Evolutionary conservation across 2,329 filamentous ascomycete species (phyloP), one percentile per base, ranked within the genome.

Genomic region (Ceratocystis lukuohia): DNA sequence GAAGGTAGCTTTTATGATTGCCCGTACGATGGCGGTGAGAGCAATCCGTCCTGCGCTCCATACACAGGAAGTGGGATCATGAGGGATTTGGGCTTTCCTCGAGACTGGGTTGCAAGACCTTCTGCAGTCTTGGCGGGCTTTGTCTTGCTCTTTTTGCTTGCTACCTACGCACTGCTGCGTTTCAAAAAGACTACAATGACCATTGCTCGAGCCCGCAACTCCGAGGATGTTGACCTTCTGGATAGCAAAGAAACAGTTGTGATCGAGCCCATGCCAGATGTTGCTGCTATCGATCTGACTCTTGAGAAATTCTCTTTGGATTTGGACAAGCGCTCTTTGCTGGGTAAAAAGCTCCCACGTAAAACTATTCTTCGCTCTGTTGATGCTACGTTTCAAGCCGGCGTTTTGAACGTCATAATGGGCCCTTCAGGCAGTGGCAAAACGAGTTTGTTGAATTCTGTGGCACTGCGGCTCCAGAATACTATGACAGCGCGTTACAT

Each of bases 341-440:
- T 76, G 1, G 82, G 82, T 7, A 80, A 79, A 70, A 84, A 77
- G 67, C 69, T 81, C 1, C 80, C 80, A 0, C 77, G 75, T 0
- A 84, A 83, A 72, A 79, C 75, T 0, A 91, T 92, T 10, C 75
- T 92, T 15, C 80, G 86, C 65, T 86, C 87, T 0, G 79, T 91
- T 12, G 85, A 80, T 1, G 78, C 87, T 0, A 83, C 81, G 0
- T 91, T 92, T 70, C 79, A 83, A 61, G 82, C 88, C 0, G 87
- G 88, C 0, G 77, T 82, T 15, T 72, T 92, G 15, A 91, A 91
- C 69, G 81, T 91, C 28, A 88, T 92, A 69, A 91, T 91, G 88
- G 88, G 88, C 0, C 88, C 88, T 0, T 90, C 87, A 0, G 88
- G 88, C 0, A 87, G 84, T 59, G 88, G 88, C 0, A 92, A 92